Conservation (phyloP, 129 eudicot genomes). For the Tagetes erecta region DNA sequence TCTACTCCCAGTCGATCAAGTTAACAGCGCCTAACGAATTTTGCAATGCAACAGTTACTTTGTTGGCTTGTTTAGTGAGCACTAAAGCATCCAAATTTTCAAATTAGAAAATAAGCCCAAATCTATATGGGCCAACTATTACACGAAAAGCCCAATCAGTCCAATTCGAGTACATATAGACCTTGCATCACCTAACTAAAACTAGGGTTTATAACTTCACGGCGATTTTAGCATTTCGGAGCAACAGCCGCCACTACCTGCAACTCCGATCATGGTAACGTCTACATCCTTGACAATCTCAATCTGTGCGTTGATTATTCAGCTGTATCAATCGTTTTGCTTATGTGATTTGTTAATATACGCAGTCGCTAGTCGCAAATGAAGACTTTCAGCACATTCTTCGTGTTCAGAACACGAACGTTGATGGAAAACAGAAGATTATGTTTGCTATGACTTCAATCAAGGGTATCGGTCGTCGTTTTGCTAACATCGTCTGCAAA, state of each 20-base stretch:
- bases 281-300: neutral
- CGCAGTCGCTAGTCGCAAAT: constrained; percentile 60
- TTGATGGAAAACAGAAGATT: constrained; percentile 65
- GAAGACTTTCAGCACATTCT: constrained; percentile 79
- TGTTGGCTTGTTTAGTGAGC: too few relatives aligned
- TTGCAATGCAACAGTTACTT: too few relatives aligned
- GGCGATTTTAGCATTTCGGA: constrained; percentile 6
- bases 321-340: neutral
- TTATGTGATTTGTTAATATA: neutral
- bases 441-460: constrained; percentile 72
- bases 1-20: too few relatives aligned
- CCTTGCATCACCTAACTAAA: neutral
- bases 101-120: neutral
- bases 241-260: constrained; percentile 30
- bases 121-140: neutral
- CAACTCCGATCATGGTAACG: constrained; percentile 31
- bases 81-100: too few relatives aligned
- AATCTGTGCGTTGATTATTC: neutral
- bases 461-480: constrained; percentile 74
- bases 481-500: constrained; percentile 66
- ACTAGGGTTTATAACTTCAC: constrained; percentile 30
- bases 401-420: constrained; percentile 74
- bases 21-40: too few relatives aligned
- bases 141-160: neutral
- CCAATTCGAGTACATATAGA: neutral